These are phyloP conservation scores for Hypomyces perniciosus DNA, from an alignment of 2,329 filamentous ascomycete genomes.

Conservation along the genomic window DNA sequence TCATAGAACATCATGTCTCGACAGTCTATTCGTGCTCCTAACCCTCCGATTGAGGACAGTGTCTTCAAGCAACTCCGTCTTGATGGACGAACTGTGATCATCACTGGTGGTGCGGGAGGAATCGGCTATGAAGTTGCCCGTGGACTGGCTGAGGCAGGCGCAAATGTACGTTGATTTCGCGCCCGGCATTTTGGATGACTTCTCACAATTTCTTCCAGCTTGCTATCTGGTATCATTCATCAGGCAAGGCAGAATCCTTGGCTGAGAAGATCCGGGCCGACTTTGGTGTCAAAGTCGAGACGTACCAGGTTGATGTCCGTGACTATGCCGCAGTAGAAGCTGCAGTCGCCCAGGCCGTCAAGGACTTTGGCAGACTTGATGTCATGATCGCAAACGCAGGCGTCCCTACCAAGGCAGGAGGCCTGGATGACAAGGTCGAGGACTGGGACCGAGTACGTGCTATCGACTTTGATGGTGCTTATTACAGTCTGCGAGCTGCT, in stretches of 20 bases:
- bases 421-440: slow-evolving; percentile 24
- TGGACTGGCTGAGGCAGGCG: slow-evolving; percentile 15
- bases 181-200: not conserved
- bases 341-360: slow-evolving; percentile 23
- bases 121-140: slow-evolving; percentile 15
- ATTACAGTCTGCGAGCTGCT: slow-evolving; percentile 29
- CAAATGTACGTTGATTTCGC: slow-evolving; percentile 11
- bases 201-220: slow-evolving; percentile 1
- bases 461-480: slow-evolving; percentile 28
- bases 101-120: slow-evolving; percentile 15
- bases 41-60: too few species aligned
- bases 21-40: too few species aligned
- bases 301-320: slow-evolving; percentile 17
- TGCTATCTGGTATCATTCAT: slow-evolving; percentile 16
- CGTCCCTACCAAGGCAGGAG: slow-evolving; percentile 26
- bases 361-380: slow-evolving; percentile 29
- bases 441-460: slow-evolving; percentile 25
- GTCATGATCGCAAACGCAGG: slow-evolving; percentile 31
- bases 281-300: slow-evolving; percentile 15
- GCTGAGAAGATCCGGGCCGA: slow-evolving; percentile 11
- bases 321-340: slow-evolving; percentile 20
- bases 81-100: slow-evolving; percentile 9
- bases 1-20: too few species aligned
- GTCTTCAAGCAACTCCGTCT: too few species aligned
- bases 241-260: not conserved